Base-by-base conservation (phyloP, 352 stramenopile genomes). In the Phytophthora quininea region DNA sequence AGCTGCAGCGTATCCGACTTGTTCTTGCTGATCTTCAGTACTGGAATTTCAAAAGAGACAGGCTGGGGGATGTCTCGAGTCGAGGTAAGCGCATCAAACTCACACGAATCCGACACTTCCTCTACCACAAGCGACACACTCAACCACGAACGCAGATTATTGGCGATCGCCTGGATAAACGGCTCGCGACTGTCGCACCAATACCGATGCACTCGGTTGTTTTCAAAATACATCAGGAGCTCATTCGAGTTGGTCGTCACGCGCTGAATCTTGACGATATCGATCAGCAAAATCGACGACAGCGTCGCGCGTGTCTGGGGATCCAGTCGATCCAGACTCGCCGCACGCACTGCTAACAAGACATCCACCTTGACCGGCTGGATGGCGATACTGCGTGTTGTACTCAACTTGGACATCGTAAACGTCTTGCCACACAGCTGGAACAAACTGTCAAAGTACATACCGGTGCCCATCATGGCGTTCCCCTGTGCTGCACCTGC, bases 401-500 rank as follows among this genome's bases (percentile, higher is more conserved):
- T 90, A 52, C 86, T 95, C 8, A 93, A 84, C 62, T 96, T 96
- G 5, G 76, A 84, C 85, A 96, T 92, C 0, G 79, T 78, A 59
- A 95, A 95, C 24, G 84, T 93, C 71, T 93, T 95, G 9, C 87
- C 87, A 27, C 87, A 95, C 29, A 95, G 58, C 74, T 95, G 85
- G 69, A 95, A 95, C 7, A 95, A 71, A 62, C 84, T 95, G 63
- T 95, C 87, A 71, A 95, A 95, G 64, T 92, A 95, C 84, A 95
- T 95, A 3, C 87, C 87, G 19, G 71, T 88, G n/a, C 73, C 65
- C 6, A 79, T 48, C n/a, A 77, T 33, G 5, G 56, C 14, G 30
- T 67, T 66, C 6, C 55, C 68, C 1, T 19, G 33, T 46, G 29
- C 52, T 32, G 43, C 4, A 52, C 48, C 62, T 48, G 35, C 35